Conservation (phyloP, 345 rosid genomes). For the Diplotaxis tenuifolia region DNA sequence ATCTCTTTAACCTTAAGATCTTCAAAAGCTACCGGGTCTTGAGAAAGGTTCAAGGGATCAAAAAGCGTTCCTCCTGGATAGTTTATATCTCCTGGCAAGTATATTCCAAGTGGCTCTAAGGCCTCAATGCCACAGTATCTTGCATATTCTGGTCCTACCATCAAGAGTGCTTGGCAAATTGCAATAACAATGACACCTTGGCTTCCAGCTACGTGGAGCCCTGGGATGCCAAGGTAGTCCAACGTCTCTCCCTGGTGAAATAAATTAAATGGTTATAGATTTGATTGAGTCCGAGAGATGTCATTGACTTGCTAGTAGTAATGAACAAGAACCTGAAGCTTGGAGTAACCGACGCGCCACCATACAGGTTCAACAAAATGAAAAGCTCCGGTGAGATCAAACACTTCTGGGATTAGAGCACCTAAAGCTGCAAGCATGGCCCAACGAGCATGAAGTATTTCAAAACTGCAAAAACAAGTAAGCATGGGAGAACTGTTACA, state of each 20-base stretch:
- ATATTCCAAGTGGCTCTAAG: constrained; percentile 87
- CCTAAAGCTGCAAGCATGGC: constrained; percentile 97
- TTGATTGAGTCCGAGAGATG: neutral
- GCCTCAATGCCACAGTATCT: constrained; percentile 93
- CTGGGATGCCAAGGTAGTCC: constrained; percentile 93
- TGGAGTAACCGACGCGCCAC: constrained; percentile 95
- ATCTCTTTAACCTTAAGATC: too few relatives aligned
- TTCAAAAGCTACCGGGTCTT: constrained; percentile 71
- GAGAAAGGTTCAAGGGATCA: constrained; percentile 78
- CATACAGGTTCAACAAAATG: constrained; percentile 87
- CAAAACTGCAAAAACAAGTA: constrained; percentile 58
- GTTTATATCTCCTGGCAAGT: constrained; percentile 85
- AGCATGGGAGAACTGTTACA: neutral
- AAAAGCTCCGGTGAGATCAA: constrained; percentile 66
- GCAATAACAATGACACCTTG: constrained; percentile 87
- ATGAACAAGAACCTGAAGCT: constrained; percentile 57
- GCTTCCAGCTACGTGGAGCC: constrained; percentile 91
- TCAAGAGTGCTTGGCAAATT: constrained; percentile 81
- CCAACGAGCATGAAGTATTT: constrained; percentile 96
- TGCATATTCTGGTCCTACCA: constrained; percentile 97
- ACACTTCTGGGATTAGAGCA: constrained; percentile 75
- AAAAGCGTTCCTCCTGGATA: constrained; percentile 90
- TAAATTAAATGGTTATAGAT: neutral
- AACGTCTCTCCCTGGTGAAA: constrained; percentile 76
- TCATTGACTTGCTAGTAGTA: neutral